phyloP scores from a whole-genome alignment of 2,329 filamentous ascomycete species.

The Chalaropsis ovoidea region DNA sequence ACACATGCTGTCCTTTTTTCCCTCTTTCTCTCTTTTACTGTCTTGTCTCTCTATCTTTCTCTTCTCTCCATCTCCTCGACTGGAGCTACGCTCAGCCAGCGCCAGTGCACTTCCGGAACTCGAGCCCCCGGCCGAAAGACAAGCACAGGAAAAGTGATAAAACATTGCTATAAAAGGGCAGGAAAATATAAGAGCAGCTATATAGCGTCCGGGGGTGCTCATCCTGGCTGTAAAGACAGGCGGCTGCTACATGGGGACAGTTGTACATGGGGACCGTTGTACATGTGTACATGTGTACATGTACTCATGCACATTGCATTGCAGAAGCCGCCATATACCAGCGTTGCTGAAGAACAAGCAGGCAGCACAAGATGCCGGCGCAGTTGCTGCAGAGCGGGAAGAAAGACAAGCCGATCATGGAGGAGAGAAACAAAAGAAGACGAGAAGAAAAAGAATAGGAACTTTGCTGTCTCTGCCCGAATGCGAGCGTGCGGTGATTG shows the following conservation, averaged over 20 bases:
- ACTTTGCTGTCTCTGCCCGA: neutral
- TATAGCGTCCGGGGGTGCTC: neutral
- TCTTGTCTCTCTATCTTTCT: neutral
- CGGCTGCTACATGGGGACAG: neutral
- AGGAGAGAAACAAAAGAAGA: neutral
- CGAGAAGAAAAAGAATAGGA: neutral
- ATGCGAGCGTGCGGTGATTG: neutral
- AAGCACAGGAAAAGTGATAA: neutral
- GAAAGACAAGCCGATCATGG: neutral
- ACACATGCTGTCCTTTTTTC: too few species aligned
- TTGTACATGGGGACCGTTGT: neutral
- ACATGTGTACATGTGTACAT: neutral
- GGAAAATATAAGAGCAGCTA: neutral
- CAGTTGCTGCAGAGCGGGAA: neutral
- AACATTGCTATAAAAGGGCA: neutral
- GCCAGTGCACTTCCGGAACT: neutral
- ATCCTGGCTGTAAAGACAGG: constrained; percentile 6
- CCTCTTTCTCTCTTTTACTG: neutral
- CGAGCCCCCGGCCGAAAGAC: neutral
- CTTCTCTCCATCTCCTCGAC: neutral
- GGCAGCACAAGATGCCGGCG: neutral
- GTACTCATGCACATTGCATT: too few species aligned
- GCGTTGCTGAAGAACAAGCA: neutral
- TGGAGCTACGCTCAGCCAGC: neutral
- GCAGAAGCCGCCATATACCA: too few species aligned